Evolutionary conservation across 352 stramenopile genomes (phyloP), one percentile per base, ranked within the genome.

Genomic region (Halophytophthora batemanensis): DNA sequence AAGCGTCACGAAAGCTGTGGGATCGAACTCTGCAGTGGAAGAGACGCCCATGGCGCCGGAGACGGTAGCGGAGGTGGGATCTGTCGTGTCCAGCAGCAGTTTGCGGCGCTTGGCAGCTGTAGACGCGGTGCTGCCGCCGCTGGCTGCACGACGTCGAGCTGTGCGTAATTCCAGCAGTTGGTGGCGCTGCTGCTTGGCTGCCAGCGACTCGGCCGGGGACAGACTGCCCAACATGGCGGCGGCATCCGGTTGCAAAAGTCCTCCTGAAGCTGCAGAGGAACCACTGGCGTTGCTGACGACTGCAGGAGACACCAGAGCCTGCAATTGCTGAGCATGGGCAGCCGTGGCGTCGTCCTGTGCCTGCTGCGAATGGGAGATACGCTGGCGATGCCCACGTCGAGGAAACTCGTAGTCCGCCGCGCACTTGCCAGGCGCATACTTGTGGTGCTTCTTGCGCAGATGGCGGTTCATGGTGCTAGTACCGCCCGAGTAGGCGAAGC

Each of bases 391-490:
- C 49, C 11, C 6, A 39, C 64, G 66, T 44, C 47, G 35, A 5
- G 71, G 64, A 49, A 66, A 80, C 48, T 86, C 73, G 59, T 92
- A 92, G 51, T 92, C 82, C 2, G 79, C 74, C 6, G 77, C 74
- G 40, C 63, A 75, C 53, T 92, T 92, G 35, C 82, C 82, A 0
- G 82, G 82, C 12, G 82, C 78, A 49, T 72, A 92, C 49, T 90
- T 92, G 2, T 87, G 77, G 53, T 92, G 82, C 54, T 92, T 92
- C 53, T 87, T 87, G 22, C 82, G 63, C 47, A 92, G 46, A 33
- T 92, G 82, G 22, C 82, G 78, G 59, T 89, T 92, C 82, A 92
- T 92, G 11, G 82, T 92, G 61, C 72, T 87, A 12, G 82, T 92
- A 42, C 82, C 82, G 11, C 82, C 82, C 23, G 82, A 92, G 55